Percentiles rank a stretch among this genome's conserved stretches.
Evolutionary conservation across 31 red algal genomes (phyloP).

Genomic region (Asparagopsis taxiformis): DNA sequence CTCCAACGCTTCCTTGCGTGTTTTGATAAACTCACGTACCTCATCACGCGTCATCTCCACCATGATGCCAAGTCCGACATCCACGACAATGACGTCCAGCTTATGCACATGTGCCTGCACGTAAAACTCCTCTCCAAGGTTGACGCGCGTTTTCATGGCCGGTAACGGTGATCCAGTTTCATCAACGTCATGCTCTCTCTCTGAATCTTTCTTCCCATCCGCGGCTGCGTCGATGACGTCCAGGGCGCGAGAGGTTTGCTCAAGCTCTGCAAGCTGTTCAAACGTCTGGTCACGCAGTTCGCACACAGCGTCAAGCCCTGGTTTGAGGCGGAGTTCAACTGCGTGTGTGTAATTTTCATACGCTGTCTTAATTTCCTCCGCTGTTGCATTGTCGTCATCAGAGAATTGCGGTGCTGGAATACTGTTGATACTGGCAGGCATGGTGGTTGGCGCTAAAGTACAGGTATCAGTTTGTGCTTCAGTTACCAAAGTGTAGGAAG

Average conservation of each 20-base stretch:
- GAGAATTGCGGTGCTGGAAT: too few relatives aligned
- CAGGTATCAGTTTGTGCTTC: too few relatives aligned
- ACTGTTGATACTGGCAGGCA: too few relatives aligned
- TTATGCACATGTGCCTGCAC: constrained; percentile 19
- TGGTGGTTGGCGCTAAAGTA: too few relatives aligned
- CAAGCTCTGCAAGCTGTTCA: constrained; percentile 11
- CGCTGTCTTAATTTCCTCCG: constrained; percentile 20
- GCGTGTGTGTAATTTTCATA: constrained; percentile 18
- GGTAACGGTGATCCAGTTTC: constrained; percentile 7
- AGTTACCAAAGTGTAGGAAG: too few relatives aligned
- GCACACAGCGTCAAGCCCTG: constrained; percentile 12
- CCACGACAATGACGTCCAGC: constrained; percentile 26
- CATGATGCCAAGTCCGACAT: constrained; percentile 41
- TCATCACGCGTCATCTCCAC: constrained; percentile 38
- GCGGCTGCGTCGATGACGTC: constrained; percentile 11
- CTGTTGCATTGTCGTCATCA: too few relatives aligned
- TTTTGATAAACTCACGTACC: constrained; percentile 2
- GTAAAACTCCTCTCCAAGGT: constrained; percentile 53
- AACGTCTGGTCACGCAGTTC: constrained; percentile 23
- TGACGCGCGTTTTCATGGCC: constrained; percentile 35
- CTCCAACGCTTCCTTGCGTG: constrained; percentile 3
- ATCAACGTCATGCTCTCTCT: neutral
- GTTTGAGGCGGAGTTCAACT: constrained; percentile 21
- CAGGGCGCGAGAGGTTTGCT: constrained; percentile 22
- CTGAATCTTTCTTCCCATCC: neutral